Evolutionary conservation across 306 rosid species (phyloP).

Genomic region (Castanea sativa): DNA sequence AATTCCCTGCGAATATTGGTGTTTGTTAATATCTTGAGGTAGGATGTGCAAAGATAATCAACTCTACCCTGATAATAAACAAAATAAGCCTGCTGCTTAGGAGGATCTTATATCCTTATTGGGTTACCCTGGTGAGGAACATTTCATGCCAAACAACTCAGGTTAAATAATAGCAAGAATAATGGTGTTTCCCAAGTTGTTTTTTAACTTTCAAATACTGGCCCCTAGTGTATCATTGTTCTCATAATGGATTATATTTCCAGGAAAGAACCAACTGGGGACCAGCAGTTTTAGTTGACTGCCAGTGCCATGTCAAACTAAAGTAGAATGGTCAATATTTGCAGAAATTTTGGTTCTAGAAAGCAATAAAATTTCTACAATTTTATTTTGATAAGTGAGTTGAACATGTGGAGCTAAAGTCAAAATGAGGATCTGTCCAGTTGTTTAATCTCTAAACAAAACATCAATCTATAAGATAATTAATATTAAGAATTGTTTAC

Average conservation of each 20-base stretch:
- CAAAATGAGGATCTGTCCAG: background rate
- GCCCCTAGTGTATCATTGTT: background rate
- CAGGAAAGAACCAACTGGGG: background rate
- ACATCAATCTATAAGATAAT: background rate
- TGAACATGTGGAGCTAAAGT: background rate
- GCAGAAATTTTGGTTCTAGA: background rate
- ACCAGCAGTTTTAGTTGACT: background rate
- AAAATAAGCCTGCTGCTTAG: background rate
- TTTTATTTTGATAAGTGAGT: background rate
- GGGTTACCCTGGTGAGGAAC: background rate
- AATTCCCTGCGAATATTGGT: slow-evolving; percentile 52
- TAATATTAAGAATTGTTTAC: background rate
- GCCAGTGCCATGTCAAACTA: background rate
- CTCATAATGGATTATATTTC: background rate
- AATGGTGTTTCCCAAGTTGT: background rate
- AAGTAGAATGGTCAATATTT: background rate
- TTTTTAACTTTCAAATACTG: background rate
- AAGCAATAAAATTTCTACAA: background rate
- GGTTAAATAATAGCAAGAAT: background rate
- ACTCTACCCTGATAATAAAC: background rate
- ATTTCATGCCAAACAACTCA: background rate
- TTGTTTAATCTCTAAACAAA: background rate
- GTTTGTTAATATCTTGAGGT: slow-evolving; percentile 15
- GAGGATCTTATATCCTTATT: background rate
- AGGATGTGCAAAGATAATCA: background rate